Evolutionary conservation across 164 flowering plant genomes (phyloP).

Genomic region (Chloranthus sessilifolius): DNA sequence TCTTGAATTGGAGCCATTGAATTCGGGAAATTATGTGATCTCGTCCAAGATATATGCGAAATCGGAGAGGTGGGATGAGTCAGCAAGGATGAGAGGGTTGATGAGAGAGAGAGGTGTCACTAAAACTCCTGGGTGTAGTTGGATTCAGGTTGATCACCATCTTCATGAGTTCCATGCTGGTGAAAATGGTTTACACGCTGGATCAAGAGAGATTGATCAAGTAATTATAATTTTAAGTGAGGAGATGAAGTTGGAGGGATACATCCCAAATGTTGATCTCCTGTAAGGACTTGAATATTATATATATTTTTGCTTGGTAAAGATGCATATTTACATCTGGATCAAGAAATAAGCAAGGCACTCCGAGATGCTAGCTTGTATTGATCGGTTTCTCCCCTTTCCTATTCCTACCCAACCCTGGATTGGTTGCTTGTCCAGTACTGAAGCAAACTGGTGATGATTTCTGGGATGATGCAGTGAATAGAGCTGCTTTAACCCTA

Average conservation of each 20-base stretch:
- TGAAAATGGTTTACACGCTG: slow-evolving; percentile 16
- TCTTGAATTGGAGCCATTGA: slow-evolving; percentile 48
- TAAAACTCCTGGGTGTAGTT: slow-evolving; percentile 66
- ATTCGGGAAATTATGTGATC: slow-evolving; percentile 60
- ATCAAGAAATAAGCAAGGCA: no score
- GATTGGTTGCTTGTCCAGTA: no score
- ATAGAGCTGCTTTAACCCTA: no score
- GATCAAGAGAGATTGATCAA: slow-evolving; percentile 15
- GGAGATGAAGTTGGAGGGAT: slow-evolving; percentile 18
- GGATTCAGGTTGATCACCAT: slow-evolving; percentile 20
- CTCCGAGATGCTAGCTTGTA: no score
- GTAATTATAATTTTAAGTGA: slow-evolving; percentile 6
- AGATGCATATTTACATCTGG: no score
- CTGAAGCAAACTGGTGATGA: no score
- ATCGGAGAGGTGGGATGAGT: slow-evolving; percentile 50
- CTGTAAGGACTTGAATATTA: no score
- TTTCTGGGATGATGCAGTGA: no score
- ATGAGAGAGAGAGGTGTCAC: slow-evolving; percentile 52
- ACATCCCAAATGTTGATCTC: slow-evolving; percentile 10
- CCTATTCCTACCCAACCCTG: no score
- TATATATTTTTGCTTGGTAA: no score
- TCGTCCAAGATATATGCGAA: slow-evolving; percentile 63
- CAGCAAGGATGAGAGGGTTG: slow-evolving; percentile 56
- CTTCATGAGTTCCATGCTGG: slow-evolving; percentile 25
- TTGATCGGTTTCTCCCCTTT: no score